phyloP scores from a whole-genome alignment of 192 early-diverging fungal genomes.

The Thamnidium elegans region DNA sequence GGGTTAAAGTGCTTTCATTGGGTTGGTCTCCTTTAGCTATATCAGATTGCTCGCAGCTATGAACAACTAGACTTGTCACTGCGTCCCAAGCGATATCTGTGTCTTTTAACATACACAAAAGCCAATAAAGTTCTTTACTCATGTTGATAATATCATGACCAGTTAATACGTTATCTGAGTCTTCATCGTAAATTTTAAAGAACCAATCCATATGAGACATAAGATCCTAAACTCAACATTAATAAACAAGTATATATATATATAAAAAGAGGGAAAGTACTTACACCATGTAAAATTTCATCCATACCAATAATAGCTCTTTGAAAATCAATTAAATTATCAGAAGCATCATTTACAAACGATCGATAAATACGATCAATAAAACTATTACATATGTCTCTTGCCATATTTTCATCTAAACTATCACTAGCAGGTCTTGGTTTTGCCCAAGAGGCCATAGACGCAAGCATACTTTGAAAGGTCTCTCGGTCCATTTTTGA shows the following conservation, averaged over 20 bases:
- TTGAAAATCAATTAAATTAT: slow-evolving; percentile 48
- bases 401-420: slow-evolving; percentile 1
- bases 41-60: slow-evolving; percentile 24
- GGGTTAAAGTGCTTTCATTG: not conserved
- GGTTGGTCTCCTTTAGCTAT: slow-evolving; percentile 19
- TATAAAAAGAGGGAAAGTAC: not conserved
- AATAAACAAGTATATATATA: not conserved
- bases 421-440: slow-evolving; percentile 17
- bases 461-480: slow-evolving; percentile 61
- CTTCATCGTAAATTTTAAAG: slow-evolving; percentile 77
- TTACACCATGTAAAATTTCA: slow-evolving; percentile 42
- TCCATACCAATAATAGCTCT: slow-evolving; percentile 78
- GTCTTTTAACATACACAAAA: slow-evolving; percentile 55
- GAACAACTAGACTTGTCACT: slow-evolving; percentile 10
- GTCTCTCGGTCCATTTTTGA: slow-evolving; percentile 49
- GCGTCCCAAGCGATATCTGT: slow-evolving; percentile 54
- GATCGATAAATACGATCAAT: slow-evolving; percentile 24
- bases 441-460: slow-evolving; percentile 54
- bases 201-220: slow-evolving; percentile 77
- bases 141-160: slow-evolving; percentile 81
- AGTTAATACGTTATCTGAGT: slow-evolving; percentile 60
- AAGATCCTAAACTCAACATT: slow-evolving; percentile 59
- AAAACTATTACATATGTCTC: slow-evolving; percentile 9
- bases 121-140: slow-evolving; percentile 82
- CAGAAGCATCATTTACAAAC: slow-evolving; percentile 22